Conservation (phyloP, 345 rosid species). For the Melastoma malabathricum region DNA sequence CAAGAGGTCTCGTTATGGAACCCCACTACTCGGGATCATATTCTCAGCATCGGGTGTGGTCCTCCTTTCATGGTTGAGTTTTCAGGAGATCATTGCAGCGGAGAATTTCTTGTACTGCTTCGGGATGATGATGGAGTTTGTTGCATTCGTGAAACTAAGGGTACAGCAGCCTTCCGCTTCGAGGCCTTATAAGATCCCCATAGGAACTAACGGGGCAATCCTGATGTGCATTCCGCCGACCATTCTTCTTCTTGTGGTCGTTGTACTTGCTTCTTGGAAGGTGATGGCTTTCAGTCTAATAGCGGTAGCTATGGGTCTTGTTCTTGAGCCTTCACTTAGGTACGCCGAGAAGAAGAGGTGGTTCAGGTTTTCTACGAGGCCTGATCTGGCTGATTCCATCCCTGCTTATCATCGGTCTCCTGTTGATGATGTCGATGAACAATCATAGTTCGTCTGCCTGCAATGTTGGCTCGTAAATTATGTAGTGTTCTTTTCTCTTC, state of each 20-base stretch:
- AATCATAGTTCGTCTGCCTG: no score
- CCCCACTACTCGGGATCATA: conserved; percentile 18
- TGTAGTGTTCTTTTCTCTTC: no score
- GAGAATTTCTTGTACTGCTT: conserved; percentile 27
- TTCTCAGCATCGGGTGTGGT: conserved; percentile 27
- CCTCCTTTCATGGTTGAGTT: conserved; percentile 26
- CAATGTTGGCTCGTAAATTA: no score
- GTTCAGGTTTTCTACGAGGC: conserved; percentile 13
- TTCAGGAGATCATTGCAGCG: conserved; percentile 27
- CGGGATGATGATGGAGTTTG: conserved; percentile 24
- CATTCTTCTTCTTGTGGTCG: conserved; percentile 15
- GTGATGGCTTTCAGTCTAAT: conserved; percentile 12
- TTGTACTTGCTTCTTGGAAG: conserved; percentile 17
- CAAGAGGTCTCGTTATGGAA: conserved; percentile 19
- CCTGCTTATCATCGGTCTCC: not conserved
- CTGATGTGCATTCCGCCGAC: conserved; percentile 22
- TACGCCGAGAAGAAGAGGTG: conserved; percentile 18
- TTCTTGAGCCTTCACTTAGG: conserved; percentile 15
- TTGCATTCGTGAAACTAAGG: conserved; percentile 18
- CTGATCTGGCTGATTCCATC: conserved; percentile 8
- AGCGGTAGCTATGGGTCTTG: conserved; percentile 19
- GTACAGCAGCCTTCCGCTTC: conserved; percentile 11
- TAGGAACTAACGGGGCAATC: conserved; percentile 19
- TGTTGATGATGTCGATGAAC: no score
- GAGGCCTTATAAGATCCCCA: conserved; percentile 28